Evolutionary conservation across 2,329 filamentous ascomycete genomes (phyloP).

Genomic region (Trichoderma semiorbis): DNA sequence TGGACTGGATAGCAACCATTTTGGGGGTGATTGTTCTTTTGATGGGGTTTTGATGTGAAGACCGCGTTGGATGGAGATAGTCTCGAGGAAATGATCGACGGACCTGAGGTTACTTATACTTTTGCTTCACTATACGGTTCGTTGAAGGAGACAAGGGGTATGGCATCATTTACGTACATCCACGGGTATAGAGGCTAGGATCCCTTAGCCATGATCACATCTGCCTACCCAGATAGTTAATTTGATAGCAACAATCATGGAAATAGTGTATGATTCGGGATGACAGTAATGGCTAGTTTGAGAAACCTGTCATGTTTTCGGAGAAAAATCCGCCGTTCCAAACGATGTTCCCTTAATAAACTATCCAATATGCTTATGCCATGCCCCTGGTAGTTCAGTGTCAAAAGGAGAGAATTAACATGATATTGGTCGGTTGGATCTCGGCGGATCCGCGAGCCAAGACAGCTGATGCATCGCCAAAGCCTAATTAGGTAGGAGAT

Average conservation of each 20-base stretch:
- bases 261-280: neutral
- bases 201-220: neutral
- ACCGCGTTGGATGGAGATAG: neutral
- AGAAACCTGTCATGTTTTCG: neutral
- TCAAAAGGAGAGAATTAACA: neutral
- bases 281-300: neutral
- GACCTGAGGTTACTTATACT: slow-evolving; percentile 8
- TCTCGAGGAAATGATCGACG: neutral
- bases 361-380: neutral
- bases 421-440: slow-evolving; percentile 12
- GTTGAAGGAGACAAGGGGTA: neutral
- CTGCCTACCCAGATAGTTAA: neutral
- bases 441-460: slow-evolving; percentile 9
- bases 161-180: neutral
- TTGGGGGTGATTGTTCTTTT: neutral
- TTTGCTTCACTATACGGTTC: neutral
- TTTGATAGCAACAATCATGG: neutral
- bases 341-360: neutral
- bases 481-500: neutral
- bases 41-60: neutral
- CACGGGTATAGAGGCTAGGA: neutral
- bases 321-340: neutral
- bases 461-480: neutral
- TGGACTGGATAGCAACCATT: slow-evolving; percentile 18
- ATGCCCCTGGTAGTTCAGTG: neutral